Base-by-base conservation (phyloP, 768 basidiomycete species). In the Tylopilus subfusipes region DNA sequence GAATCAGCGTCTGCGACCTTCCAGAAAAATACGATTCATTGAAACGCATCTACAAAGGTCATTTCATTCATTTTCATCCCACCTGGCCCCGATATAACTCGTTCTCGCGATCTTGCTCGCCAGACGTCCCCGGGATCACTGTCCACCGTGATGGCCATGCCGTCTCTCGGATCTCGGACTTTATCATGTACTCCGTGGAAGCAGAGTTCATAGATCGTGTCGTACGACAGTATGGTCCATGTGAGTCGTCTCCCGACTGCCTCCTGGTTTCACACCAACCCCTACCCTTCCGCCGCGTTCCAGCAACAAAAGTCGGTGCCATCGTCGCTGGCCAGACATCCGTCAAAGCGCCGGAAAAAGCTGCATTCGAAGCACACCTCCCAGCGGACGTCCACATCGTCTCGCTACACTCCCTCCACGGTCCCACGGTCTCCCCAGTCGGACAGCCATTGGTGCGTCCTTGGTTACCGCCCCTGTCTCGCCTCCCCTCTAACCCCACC, bases 291-390 rank as follows among this genome's bases (percentile, higher is more conserved):
- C 33, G 33, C 33, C 13, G 36, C 14, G n/a, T n/a, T n/a, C n/a
- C 57, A 93, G 95, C 94, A 13, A 98, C 96, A 1, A 98, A 97
- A 72, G 70, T 94, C 22, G 82, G 90, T 18, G 93, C 97, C 2
- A 83, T 96, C 42, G 95, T 99, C 25, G 84, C 93, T 1, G 97
- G 96, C 1, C 96, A 99, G 69, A 99, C 96, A 0, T 95, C 92
- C 1, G 95, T 98, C 42, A 99, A 99, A 68, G 90, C 93, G 0
- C 97, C 97, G 0, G 97, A 99, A 68, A 85, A 81, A 58, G 80
- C 70, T 2, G 95, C 97, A 0, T 98, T 97, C 64, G 97, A 99
- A 61, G 81, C 82, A 31, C 77, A 90, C 63, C 84, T 98, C 2
- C 97, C 97, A 0, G 60, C 72, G 2, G 97, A 99, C 63, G 86